Evolutionary conservation across 768 basidiomycete species (phyloP).

Genomic region (Pulveroboletus sp.): DNA sequence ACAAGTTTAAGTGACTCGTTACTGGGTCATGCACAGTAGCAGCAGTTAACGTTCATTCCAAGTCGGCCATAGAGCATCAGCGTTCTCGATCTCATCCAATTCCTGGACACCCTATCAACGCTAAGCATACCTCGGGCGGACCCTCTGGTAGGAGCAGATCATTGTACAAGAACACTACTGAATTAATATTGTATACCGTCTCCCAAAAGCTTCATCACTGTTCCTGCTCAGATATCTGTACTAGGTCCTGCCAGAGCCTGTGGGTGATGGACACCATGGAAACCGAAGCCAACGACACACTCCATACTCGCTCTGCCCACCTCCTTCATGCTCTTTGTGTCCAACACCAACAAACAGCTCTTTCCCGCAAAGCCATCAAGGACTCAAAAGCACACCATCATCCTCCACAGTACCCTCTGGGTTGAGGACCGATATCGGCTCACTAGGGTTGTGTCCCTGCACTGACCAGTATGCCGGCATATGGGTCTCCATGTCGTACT

Average conservation of each 20-base stretch:
- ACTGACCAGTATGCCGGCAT: slow-evolving; percentile 25
- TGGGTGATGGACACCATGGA: slow-evolving; percentile 30
- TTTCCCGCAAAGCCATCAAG: slow-evolving; percentile 28
- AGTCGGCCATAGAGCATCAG: too few species aligned
- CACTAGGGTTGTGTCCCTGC: slow-evolving; percentile 30
- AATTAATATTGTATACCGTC: not conserved
- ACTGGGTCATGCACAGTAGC: too few species aligned
- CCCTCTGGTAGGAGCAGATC: too few species aligned
- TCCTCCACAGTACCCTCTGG: slow-evolving; percentile 30
- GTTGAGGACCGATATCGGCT: slow-evolving; percentile 35
- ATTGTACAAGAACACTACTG: not conserved
- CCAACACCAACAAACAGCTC: slow-evolving; percentile 35
- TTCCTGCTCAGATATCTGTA: slow-evolving; percentile 17
- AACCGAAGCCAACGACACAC: slow-evolving; percentile 31
- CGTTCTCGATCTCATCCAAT: not conserved
- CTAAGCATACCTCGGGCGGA: too few species aligned
- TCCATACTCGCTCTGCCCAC: slow-evolving; percentile 34
- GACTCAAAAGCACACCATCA: slow-evolving; percentile 34
- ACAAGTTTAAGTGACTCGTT: too few species aligned
- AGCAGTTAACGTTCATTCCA: not conserved
- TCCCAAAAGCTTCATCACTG: not conserved
- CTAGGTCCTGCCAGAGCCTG: slow-evolving; percentile 7
- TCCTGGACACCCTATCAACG: not conserved
- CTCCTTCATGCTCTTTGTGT: slow-evolving; percentile 34
- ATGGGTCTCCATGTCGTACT: slow-evolving; percentile 30